Percentiles rank a stretch among this genome's conserved stretches.
These are phyloP conservation scores for Aureobasidium sp. DNA, from an alignment of 2,329 filamentous ascomycete genomes.

Conservation along the genomic window DNA sequence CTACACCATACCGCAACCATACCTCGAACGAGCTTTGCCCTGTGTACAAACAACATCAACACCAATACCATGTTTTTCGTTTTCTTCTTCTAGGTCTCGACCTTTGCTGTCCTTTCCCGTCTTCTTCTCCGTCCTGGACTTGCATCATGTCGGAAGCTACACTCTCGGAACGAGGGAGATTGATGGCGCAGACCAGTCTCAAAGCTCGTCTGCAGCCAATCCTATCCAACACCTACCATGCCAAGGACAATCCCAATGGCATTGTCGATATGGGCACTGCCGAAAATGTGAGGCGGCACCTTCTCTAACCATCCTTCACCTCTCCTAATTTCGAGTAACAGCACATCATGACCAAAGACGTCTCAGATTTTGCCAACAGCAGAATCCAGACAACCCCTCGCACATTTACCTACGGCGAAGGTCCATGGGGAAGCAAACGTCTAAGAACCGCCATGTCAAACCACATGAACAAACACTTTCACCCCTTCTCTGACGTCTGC, in stretches of 20 bases:
- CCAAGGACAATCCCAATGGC: constrained; percentile 25
- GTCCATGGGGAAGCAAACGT: constrained; percentile 31
- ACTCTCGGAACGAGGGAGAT: constrained; percentile 6
- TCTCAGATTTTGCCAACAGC: constrained; percentile 33
- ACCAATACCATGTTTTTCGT: not conserved
- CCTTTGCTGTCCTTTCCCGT: no score
- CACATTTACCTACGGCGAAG: constrained; percentile 36
- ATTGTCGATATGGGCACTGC: constrained; percentile 27
- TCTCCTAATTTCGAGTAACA: not conserved
- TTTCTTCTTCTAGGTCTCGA: not conserved
- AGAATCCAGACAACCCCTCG: constrained; percentile 29
- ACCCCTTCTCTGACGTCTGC: constrained; percentile 29
- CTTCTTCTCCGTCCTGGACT: no score
- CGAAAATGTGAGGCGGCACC: constrained; percentile 21
- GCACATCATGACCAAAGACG: constrained; percentile 23
- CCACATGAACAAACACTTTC: constrained; percentile 37
- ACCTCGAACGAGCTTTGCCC: not conserved
- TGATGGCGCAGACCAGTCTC: constrained; percentile 6
- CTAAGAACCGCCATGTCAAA: constrained; percentile 36
- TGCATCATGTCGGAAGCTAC: not conserved
- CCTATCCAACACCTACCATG: constrained; percentile 21
- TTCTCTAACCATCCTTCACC: not conserved
- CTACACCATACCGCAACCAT: not conserved
- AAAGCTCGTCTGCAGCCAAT: constrained; percentile 18
- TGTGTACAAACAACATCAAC: not conserved